phyloP scores from a whole-genome alignment of 345 rosid genomes.

The Lumnitzera racemosa region DNA sequence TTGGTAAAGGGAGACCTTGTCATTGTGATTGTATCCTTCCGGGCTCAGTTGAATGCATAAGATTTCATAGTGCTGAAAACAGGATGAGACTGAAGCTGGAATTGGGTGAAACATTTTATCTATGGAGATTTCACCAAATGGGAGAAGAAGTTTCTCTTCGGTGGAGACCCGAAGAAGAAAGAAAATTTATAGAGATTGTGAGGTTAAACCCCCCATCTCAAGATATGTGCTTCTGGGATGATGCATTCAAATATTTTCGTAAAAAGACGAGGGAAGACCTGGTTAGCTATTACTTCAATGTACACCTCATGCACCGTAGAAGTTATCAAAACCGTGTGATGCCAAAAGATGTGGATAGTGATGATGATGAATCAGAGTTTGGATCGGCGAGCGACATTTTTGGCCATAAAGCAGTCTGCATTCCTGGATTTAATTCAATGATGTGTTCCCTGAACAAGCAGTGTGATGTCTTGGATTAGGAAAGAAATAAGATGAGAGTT shows the following conservation, averaged over 20 bases:
- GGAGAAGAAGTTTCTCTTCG: slow-evolving; percentile 61
- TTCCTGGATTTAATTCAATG: slow-evolving; percentile 25
- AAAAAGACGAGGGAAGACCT: slow-evolving; percentile 44
- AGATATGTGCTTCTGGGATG: slow-evolving; percentile 32
- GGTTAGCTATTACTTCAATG: slow-evolving; percentile 67
- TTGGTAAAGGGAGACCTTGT: slow-evolving; percentile 52
- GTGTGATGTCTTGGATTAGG: too few species aligned
- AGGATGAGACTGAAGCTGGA: slow-evolving; percentile 54
- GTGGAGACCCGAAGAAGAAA: slow-evolving; percentile 57
- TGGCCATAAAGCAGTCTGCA: slow-evolving; percentile 36
- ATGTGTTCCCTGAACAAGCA: slow-evolving; percentile 25
- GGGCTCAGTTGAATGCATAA: slow-evolving; percentile 43
- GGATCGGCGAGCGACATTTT: slow-evolving; percentile 38
- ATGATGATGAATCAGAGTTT: slow-evolving; percentile 32
- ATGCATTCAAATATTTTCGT: slow-evolving; percentile 23
- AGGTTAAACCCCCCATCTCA: slow-evolving; percentile 16
- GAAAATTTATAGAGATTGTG: slow-evolving; percentile 39
- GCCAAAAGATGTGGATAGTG: slow-evolving; percentile 44
- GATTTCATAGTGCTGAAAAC: slow-evolving; percentile 61
- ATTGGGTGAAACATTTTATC: slow-evolving; percentile 40
- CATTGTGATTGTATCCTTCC: slow-evolving; percentile 42
- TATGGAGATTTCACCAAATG: slow-evolving; percentile 60
- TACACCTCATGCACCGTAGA: slow-evolving; percentile 45
- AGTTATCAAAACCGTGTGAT: slow-evolving; percentile 62
- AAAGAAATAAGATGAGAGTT: too few species aligned